Base-by-base conservation (phyloP, 169 alveolate species). In the Plasmodium knowlesi region DNA sequence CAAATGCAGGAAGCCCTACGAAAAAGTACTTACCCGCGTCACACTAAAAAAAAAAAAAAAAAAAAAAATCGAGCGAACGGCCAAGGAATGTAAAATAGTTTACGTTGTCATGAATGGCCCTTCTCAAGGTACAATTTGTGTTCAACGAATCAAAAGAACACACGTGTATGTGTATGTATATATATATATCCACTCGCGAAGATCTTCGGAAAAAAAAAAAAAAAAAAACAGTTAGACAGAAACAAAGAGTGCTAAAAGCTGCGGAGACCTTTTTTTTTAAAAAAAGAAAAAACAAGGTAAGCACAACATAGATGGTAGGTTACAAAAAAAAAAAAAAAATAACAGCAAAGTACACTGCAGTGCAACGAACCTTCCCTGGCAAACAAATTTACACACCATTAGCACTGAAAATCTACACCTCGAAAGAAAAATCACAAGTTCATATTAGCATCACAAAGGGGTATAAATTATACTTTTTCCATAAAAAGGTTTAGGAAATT, bases 211-310 rank as follows among this genome's bases (percentile, higher is more conserved):
- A 46, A 46, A 41, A 41, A 41, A 34, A n/a, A n/a, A n/a, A 50
- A 50, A 50, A 43, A 43, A 43, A 78, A 78, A 78, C 50, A 78
- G 28, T 78, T 78, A 37, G 19, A 78, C 84, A 78, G 61, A 50
- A 50, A 14, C 70, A 78, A 19, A 67, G 76, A 10, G n/a, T n/a
- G 30, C 30, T 5, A 22, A 22, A 28, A 67, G 8, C 37, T 67
- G 37, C 19, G 37, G 76, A 67, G n/a, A 67, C 76, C 30, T 67
- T 67, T 67, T 67, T 67, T 67, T 67, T 67, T 25, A 28, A 67
- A 67, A 67, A 67, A 67, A 28, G 37, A 67, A 67, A 67, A 67
- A 67, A 67, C 76, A 28, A 19, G 37, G 76, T 22, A 22, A 19
- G 30, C 22, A 28, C 37, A 67, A 67, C 37, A 28, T 67, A 39